Evolutionary conservation across 768 basidiomycete species (phyloP), one percentile per base, ranked within the genome.

Genomic region (Phylloporus sp.): DNA sequence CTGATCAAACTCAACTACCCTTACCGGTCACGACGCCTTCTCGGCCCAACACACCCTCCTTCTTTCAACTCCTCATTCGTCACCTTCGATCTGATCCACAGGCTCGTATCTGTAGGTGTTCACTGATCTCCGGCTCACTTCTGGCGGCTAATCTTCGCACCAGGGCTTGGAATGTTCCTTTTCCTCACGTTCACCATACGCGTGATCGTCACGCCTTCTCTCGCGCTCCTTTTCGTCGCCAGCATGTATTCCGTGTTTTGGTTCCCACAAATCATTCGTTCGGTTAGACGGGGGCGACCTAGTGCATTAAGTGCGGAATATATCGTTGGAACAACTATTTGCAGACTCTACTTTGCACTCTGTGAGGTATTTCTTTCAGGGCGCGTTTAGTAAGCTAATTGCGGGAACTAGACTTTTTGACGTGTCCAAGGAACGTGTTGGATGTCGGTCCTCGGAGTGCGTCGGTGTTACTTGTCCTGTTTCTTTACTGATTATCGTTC

Each of bases 371-470:
- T 35, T 31, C 21, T 38, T 35, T 35, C 11, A 9, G 10, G 5
- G 21, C 18, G 23, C 11, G 0, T 20, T 6, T 41, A 23, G 17
- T 23, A 14, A 18, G 38, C 44, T 55, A 13, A 49, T 35, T 17
- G 23, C 10, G 31, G n/a, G n/a, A 44, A 41, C 9, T 52, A 95
- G 92, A 95, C 60, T 87, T 87, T 54, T 69, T 93, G 60, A 76
- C 75, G 1, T 94, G 88, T 59, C 87, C 90, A 1, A 81, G 81
- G 59, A 96, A 94, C 58, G 85, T 94, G 6, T 73, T 94, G 46
- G 90, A 94, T 49, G 74, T 90, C 14, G 77, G 86, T 52, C 79
- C 86, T 13, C 76, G 83, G 50, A 60, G 90, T 91, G 59, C 49
- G 83, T 72, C 2, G 15, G 36, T 4, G 21, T 39, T 21, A 5